Base-by-base conservation (phyloP, 106 monocot genomes). In the Acorus calamus region DNA sequence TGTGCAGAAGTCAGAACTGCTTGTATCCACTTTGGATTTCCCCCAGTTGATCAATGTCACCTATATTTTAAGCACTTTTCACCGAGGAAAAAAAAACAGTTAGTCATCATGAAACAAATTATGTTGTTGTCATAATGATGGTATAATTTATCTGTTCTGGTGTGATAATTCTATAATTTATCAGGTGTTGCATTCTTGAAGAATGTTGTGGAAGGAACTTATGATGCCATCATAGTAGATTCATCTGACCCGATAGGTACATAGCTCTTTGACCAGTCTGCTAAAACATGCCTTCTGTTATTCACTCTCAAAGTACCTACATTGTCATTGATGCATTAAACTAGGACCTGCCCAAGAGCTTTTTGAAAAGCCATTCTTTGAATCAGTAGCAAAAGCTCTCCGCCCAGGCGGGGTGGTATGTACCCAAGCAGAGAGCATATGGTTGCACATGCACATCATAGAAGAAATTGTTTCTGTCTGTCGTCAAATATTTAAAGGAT, bases 351-450 rank as follows among this genome's bases (percentile, higher is more conserved):
- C 93, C 48, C 83, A 89, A 76, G 93, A 89, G 57, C 81, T 89
- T 46, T 94, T 94, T 63, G 84, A 94, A 75, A 94, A 94, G 68
- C 93, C 93, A 4, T 94, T 94, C 77, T 94, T 94, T 69, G 79
- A 94, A 56, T 89, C 77, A 9, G 81, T 94, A 28, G 83, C 81
- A 14, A 79, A 68, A 60, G 86, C 89, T 50, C 86, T 94, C 43
- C 76, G 89, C 8, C 89, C 93, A 12, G 89, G 93, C 5, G 93
- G 93, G 1, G 93, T 94, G 8, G 77, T 93, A 3, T 93, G 89
- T 79, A 89, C 93, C 2, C 93, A 93, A 13, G 93, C 93, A 48
- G 93, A 93, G 79, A 93, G 93, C 79, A 94, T 94, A 64, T 94
- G 93, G 93, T 69, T 94, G 10, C 89, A 94, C 64, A 89, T 94